Evolutionary conservation across 345 rosid species (phyloP), one percentile per base, ranked within the genome.

Genomic region (Ceriops tagal): DNA sequence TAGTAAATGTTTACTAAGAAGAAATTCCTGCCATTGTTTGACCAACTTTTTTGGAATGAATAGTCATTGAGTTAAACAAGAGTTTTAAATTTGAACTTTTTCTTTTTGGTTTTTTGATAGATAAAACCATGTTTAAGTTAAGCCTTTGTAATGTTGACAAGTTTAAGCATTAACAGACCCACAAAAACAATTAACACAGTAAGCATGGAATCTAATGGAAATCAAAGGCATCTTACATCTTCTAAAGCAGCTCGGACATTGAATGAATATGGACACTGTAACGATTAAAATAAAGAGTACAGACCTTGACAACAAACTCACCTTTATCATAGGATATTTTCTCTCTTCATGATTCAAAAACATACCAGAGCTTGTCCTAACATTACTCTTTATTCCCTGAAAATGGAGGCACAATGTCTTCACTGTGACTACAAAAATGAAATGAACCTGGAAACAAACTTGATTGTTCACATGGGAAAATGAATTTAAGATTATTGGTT

Each of bases 351-450:
- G 81, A 58, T 65, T 85, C 77, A 93, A 71, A 84, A 93, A 93
- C 98, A 91, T 93, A 70, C 98, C 98, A 35, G 98, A 91, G 81
- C 98, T 93, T 61, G 96, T 93, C 76, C 97, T 88, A 47, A 91
- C 98, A 62, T 87, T 82, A 72, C 98, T 91, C 83, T 88, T 88
- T 53, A 91, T 82, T 70, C 98, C 98, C 97, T 91, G 80, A 51
- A 69, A 72, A 73, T 28, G 55, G 35, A 20, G 58, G 61, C 15
- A 7, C 20, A 65, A 10, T 34, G 15, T 56, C 24, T 43, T 43
- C 49, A 43, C 49, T 43, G 18, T 3, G 49, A 43, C 19, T 43
- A 43, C 49, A 13, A 43, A 43, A 43, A 43, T 43, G 49, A 43
- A 43, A 43, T 43, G 49, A 43, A 13, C 15, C 49, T 43, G 49